These are phyloP conservation scores for Diaporthe citriasiana DNA, from an alignment of 2,329 filamentous ascomycete genomes.

Conservation along the genomic window DNA sequence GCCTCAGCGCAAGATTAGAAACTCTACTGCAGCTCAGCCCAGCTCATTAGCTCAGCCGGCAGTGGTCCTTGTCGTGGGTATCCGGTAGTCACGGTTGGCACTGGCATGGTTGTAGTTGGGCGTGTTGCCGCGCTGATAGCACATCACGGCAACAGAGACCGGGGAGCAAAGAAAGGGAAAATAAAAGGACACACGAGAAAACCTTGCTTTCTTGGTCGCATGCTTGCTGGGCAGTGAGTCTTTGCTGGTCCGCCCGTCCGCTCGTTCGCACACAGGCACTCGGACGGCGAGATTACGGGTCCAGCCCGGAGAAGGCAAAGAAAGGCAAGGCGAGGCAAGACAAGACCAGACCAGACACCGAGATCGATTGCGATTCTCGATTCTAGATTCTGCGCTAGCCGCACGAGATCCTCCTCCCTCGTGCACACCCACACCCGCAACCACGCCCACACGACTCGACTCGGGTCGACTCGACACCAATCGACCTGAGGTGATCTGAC, in stretches of 20 bases:
- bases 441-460: constrained; percentile 19
- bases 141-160: neutral
- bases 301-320: neutral
- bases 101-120: neutral
- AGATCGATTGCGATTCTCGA: constrained; percentile 32
- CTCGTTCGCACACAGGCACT: constrained; percentile 9
- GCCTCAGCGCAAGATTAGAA: constrained; percentile 17
- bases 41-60: constrained; percentile 4
- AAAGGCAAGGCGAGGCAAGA: neutral
- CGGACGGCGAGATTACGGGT: constrained; percentile 10
- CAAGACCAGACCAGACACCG: constrained; percentile 5
- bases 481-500: constrained; percentile 24
- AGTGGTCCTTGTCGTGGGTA: neutral
- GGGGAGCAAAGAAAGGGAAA: neutral
- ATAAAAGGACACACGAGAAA: neutral
- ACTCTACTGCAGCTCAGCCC: constrained; percentile 20
- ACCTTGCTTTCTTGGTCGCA: neutral
- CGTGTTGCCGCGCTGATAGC: neutral
- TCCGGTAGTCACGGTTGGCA: constrained; percentile 13
- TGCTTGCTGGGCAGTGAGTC: neutral
- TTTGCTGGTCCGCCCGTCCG: neutral
- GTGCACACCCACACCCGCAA: constrained; percentile 8
- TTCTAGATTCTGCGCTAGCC: constrained; percentile 32
- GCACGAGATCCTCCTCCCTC: constrained; percentile 22
- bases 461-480: constrained; percentile 22